Conservation (phyloP, 2,329 filamentous ascomycete species). For the Penicillium verrucosum region DNA sequence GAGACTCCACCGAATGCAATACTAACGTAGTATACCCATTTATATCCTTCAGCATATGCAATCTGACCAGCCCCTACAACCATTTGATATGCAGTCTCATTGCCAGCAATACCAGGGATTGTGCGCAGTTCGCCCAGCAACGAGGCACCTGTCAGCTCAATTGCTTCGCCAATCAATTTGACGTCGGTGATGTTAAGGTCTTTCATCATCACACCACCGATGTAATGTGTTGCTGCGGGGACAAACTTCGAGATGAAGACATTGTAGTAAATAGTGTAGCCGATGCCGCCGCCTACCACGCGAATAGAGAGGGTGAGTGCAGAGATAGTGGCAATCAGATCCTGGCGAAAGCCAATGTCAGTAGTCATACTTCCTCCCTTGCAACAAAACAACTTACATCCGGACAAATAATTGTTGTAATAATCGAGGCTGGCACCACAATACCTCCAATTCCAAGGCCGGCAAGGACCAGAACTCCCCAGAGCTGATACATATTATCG, state of each 20-base stretch:
- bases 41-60: conserved; percentile 58
- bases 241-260: conserved; percentile 48
- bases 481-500: conserved; percentile 55
- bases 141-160: conserved; percentile 53
- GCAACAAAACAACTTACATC: conserved; percentile 43
- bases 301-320: conserved; percentile 68
- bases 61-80: conserved; percentile 56
- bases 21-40: conserved; percentile 60
- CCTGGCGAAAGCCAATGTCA: conserved; percentile 22
- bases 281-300: conserved; percentile 64
- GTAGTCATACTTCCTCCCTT: not conserved
- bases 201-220: conserved; percentile 51
- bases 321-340: conserved; percentile 66
- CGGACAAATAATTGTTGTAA: conserved; percentile 67
- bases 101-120: conserved; percentile 53
- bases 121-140: conserved; percentile 49
- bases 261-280: conserved; percentile 59
- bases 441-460: conserved; percentile 66
- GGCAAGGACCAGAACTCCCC: conserved; percentile 58
- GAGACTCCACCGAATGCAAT: conserved; percentile 59
- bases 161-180: conserved; percentile 49
- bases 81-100: conserved; percentile 49
- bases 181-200: conserved; percentile 51
- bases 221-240: conserved; percentile 46
- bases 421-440: conserved; percentile 64